Evolutionary conservation across 495 filamentous ascomycete species (phyloP), one percentile per base, ranked within the genome.

Genomic region (Daldinia caldariorum): DNA sequence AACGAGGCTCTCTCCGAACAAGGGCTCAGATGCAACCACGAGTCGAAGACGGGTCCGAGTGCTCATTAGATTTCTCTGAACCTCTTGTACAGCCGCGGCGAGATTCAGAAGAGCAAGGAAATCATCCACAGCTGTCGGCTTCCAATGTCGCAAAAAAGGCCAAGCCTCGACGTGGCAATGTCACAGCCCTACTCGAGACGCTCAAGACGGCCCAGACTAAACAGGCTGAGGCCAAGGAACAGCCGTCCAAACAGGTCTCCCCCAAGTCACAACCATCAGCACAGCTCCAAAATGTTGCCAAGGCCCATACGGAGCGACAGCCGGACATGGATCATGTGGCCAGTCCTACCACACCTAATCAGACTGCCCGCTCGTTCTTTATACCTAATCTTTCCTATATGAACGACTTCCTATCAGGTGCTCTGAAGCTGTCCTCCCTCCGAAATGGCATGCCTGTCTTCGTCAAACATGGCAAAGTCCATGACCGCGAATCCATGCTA

Each of bases 381-480:
- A 63, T 83, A 14, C 82, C 82, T 3, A 74, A 73, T 18, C 77
- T 83, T 45, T 79, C 76, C n/a, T 79, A 83, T 63, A 76, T 83
- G 32, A 79, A 81, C 10, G 82, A 83, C 69, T 83, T 82, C 74
- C 76, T 82, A 13, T 79, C 82, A 4, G 82, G 82, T 7, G 77
- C 79, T 49, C 77, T 83, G 22, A 79, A 72, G 67, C 80, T 83
- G 41, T 81, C 75, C 68, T 67, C 80, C 26, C 73, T 83, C 62
- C 80, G 73, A 57, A 80, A 84, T 60, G 83, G 83, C 58, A 81
- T 79, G 13, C 83, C 81, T 7, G 71, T 84, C 41, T 82, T 83
- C 58, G 80, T 83, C 39, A 83, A 78, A 60, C 74, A 79, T 41
- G 77, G 77, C 54, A 77, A 63, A 63, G 76, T 78, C 0, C 73